These are phyloP conservation scores for Coelastrella sp. DNA, from an alignment of 139 green algal species.

Conservation along the genomic window DNA sequence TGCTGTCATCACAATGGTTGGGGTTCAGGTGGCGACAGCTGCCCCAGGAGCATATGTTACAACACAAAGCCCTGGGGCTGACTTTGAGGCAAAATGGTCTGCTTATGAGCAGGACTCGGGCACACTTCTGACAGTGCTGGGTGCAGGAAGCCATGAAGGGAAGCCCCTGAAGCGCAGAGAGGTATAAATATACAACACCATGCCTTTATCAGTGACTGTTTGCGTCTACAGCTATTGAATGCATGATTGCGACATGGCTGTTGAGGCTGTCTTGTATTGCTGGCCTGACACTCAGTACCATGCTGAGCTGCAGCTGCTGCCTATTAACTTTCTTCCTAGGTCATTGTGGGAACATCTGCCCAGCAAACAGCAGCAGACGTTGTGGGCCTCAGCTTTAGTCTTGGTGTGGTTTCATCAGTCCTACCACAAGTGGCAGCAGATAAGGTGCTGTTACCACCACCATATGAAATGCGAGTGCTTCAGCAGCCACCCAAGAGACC, in stretches of 20 bases:
- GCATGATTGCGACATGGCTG: neutral
- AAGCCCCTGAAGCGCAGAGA: neutral
- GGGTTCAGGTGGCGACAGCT: too few species aligned
- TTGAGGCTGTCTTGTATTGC: neutral
- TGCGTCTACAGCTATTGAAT: neutral
- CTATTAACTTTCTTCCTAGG: neutral
- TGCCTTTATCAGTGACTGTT: neutral
- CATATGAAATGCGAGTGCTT: conserved; percentile 65
- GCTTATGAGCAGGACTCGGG: neutral
- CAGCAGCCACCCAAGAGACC: conserved; percentile 20
- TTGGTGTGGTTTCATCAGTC: conserved; percentile 53
- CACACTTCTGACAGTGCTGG: neutral
- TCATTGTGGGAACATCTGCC: neutral
- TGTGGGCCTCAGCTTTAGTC: conserved; percentile 63
- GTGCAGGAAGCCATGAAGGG: neutral
- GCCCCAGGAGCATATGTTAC: too few species aligned
- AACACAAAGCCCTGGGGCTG: neutral
- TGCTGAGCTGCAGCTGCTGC: neutral
- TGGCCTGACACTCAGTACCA: too few species aligned
- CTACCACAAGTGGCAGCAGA: conserved; percentile 60
- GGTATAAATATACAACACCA: neutral
- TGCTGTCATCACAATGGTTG: too few species aligned
- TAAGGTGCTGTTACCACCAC: conserved; percentile 61
- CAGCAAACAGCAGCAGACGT: conserved; percentile 34
- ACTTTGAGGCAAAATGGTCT: conserved; percentile 30